Conservation (phyloP, 2,329 filamentous ascomycete species). For the Aspergillus pseudotamarii region DNA sequence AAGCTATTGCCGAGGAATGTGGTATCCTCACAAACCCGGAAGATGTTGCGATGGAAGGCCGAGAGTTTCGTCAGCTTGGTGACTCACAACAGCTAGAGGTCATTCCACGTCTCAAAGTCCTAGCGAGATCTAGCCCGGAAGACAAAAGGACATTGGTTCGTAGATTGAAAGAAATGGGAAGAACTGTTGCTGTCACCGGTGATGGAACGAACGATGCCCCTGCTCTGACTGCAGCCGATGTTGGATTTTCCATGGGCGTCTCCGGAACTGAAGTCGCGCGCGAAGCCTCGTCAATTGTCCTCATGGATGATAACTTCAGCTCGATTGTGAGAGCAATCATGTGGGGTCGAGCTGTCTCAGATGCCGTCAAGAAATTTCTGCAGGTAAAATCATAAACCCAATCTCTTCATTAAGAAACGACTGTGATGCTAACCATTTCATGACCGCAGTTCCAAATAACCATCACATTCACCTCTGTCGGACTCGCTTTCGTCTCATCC, state of each 20-base stretch:
- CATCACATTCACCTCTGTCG: conserved; percentile 67
- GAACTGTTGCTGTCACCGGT: conserved; percentile 60
- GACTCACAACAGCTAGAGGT: conserved; percentile 54
- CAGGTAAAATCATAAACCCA: conserved; percentile 37
- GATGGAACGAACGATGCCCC: conserved; percentile 64
- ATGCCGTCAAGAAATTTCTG: conserved; percentile 62
- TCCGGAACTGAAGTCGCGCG: conserved; percentile 63
- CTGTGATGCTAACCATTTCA: neutral
- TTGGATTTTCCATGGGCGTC: conserved; percentile 65
- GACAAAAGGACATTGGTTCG: conserved; percentile 61
- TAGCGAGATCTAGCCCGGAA: conserved; percentile 62
- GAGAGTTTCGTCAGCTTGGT: conserved; percentile 59
- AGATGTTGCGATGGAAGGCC: conserved; percentile 63
- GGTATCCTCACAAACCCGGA: conserved; percentile 56
- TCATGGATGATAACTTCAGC: conserved; percentile 55
- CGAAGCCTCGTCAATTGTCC: conserved; percentile 62
- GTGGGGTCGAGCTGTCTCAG: conserved; percentile 63
- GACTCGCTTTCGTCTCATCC: conserved; percentile 64
- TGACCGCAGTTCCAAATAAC: conserved; percentile 55
- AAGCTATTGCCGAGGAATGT: conserved; percentile 68
- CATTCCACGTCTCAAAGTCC: conserved; percentile 57
- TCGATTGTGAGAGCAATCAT: conserved; percentile 63
- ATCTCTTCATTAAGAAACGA: neutral
- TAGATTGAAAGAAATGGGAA: conserved; percentile 57
- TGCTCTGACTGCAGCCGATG: conserved; percentile 61